Base-by-base conservation (phyloP, 2,329 filamentous ascomycete species). In the Hypoxylon sp. region DNA sequence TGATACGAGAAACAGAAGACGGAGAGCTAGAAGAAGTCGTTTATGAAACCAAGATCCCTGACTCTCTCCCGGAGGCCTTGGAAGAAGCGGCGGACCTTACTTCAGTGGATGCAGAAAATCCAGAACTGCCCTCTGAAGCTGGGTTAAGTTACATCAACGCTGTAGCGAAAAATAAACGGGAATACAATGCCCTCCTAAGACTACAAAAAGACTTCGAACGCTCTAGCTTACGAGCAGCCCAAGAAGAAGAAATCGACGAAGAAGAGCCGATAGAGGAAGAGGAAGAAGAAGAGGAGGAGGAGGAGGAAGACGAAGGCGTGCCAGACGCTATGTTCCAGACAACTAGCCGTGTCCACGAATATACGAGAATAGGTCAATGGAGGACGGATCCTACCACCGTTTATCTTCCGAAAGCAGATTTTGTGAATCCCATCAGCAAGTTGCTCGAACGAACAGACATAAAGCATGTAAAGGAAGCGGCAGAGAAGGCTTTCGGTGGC, bases 401-500 rank as follows among this genome's bases (percentile, higher is more conserved):
- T 12, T 84, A 87, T n/a, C 80, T 97, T 2, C 94, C 95, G 0
- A 86, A 87, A 68, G 81, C 84, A n/a, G 83, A 87, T 2, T 85
- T 97, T 41, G 84, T 91, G 7, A 81, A 85, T 2, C 94, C 94
- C 0, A 89, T 97, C 16, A 84, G 87, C 1, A 79, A 86, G 3
- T 83, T 97, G 2, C 83, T 98, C 1, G 83, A 84, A 12, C 83
- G 90, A 59, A 87, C 88, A 57, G 87, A 93, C 61, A 87, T 89
- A 45, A 91, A 89, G 61, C 96, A 99, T 75, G 82, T 98, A 30
- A 84, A 85, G 32, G 85, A 90, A 61, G 85, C 91, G 1, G 92
- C 94, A 0, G 88, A 92, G 70, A 86, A 84, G 45, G 84, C 88
- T 0, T 95, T 97, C 75, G 95, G 94, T 45, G 95, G 95, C 0